Percentiles rank a stretch among this genome's conserved stretches.
These are phyloP conservation scores for Carallia pectinifolia DNA, from an alignment of 345 rosid species.

Conservation along the genomic window DNA sequence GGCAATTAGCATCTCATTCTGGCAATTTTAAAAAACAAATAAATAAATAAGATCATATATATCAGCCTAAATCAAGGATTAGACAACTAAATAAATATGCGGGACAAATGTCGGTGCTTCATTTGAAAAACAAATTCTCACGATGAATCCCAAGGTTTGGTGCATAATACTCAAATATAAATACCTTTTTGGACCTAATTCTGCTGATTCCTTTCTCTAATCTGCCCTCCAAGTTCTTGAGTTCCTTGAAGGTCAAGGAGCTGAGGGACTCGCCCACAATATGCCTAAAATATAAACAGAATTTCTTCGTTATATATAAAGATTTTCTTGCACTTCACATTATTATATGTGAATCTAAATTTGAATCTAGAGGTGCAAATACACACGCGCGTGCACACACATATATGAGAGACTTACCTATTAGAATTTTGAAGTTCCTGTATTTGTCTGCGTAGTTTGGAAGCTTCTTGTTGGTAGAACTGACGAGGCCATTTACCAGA, in stretches of 20 bases:
- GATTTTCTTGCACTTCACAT: too few species aligned
- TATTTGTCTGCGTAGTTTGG: conserved; percentile 24
- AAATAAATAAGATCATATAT: background rate
- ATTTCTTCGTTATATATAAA: background rate
- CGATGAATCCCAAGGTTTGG: conserved; percentile 1
- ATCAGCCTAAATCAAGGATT: conserved; percentile 9
- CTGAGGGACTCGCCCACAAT: conserved; percentile 24
- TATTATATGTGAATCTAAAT: too few species aligned
- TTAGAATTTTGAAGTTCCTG: conserved; percentile 19
- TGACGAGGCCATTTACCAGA: background rate
- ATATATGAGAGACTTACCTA: conserved; percentile 5
- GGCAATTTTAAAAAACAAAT: conserved; percentile 5
- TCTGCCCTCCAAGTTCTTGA: conserved; percentile 23
- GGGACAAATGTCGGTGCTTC: too few species aligned
- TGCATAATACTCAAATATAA: background rate
- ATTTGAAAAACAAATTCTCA: too few species aligned
- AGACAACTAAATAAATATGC: background rate
- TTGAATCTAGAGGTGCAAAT: background rate
- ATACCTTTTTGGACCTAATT: conserved; percentile 28
- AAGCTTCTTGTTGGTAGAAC: conserved; percentile 25
- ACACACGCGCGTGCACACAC: background rate
- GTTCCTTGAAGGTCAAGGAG: conserved; percentile 21
- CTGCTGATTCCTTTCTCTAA: conserved; percentile 29
- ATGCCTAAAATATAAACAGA: conserved; percentile 7
- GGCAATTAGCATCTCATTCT: conserved; percentile 27